phyloP scores from a whole-genome alignment of 202 grass and related monocot species.

The Hordeum pubiflorum region DNA sequence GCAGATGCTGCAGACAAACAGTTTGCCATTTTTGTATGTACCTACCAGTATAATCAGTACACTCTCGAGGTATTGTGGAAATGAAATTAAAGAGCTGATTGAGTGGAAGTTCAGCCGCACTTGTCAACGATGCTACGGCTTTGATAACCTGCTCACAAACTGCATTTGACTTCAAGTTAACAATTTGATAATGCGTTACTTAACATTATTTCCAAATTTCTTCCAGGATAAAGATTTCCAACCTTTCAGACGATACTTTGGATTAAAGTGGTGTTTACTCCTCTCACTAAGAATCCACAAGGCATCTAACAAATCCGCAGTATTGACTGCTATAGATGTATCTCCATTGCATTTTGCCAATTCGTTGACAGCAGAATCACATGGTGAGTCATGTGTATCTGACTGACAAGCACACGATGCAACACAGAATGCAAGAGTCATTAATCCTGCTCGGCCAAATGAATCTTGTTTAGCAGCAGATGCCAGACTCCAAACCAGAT shows the following conservation, averaged over 20 bases:
- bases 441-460: conserved; percentile 91
- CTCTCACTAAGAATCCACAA: conserved; percentile 76
- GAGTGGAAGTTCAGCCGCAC: conserved; percentile 56
- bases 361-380: conserved; percentile 27
- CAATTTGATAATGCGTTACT: conserved; percentile 24
- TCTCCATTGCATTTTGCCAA: conserved; percentile 32
- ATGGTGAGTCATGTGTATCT: conserved; percentile 30
- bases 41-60: conserved; percentile 73
- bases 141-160: conserved; percentile 84
- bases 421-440: conserved; percentile 83
- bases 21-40: not conserved
- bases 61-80: conserved; percentile 81
- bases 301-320: conserved; percentile 65
- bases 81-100: conserved; percentile 78
- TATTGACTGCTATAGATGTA: conserved; percentile 27
- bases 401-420: conserved; percentile 53
- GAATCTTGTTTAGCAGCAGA: conserved; percentile 64
- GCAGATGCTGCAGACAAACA: conserved; percentile 20
- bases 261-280: conserved; percentile 97
- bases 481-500: conserved; percentile 76
- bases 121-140: conserved; percentile 65
- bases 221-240: not conserved
- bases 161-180: conserved; percentile 39
- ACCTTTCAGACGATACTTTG: conserved; percentile 95
- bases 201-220: conserved; percentile 17